Evolutionary conservation across 2,329 filamentous ascomycete species (phyloP), one percentile per base, ranked within the genome.

Genomic region (Fusarium burgessii): DNA sequence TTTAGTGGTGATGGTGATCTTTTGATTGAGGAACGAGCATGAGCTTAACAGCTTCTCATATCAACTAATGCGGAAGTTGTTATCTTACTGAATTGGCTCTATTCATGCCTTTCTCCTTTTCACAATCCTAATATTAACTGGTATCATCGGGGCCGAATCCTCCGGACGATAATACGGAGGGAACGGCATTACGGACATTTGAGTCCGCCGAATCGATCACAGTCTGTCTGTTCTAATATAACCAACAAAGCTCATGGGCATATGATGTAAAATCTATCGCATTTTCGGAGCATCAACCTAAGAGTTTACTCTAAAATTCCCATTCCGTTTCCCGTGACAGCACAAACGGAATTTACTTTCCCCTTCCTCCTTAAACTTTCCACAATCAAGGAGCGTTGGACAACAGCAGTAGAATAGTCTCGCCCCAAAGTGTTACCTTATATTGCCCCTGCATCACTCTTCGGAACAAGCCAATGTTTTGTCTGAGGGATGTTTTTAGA

Each of bases 311-410:
- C 58, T 46, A 18, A n/a, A 55, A 69, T 52, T 69, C 59, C 68
- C 68, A 72, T 66, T 51, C 46, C 68, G 56, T 69, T 65, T 71
- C 43, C 41, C 14, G 42, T 61, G 51, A 40, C 38, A 65, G 55
- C 33, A 56, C 18, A 70, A 66, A 55, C 47, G 42, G 36, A 32
- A 40, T 54, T 58, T 11, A 36, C 29, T 40, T 64, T 45, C 12
- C 29, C 35, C 23, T 46, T 29, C 20, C 11, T 52, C 18, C 59
- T 43, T 66, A 50, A n/a, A 23, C 45, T 71, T 51, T 52, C 36
- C 55, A 55, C 32, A 47, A 38, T 15, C 23, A 25, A 51, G 18
- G 43, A 62, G 32, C 29, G 46, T 69, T 59, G 20, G 42, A 66
- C 33, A 58, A 46, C 45, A 20, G 20, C 36, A 49, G 56, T 47